These are phyloP conservation scores for Penicillium sp. DNA, from an alignment of 2,329 filamentous ascomycete species.

Conservation along the genomic window DNA sequence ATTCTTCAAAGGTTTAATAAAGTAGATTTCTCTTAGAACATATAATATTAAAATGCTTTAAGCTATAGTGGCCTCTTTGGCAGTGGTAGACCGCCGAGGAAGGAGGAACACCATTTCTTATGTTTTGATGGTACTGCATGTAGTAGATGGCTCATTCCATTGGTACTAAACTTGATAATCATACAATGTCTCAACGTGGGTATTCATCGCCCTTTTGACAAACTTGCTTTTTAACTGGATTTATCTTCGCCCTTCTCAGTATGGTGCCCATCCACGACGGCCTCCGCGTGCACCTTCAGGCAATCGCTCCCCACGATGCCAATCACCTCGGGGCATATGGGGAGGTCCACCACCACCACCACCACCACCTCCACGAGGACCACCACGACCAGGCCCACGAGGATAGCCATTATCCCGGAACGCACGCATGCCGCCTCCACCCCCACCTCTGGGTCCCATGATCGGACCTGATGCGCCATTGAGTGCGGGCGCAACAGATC, in stretches of 20 bases:
- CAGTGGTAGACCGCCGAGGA: background rate
- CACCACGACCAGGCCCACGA: constrained; percentile 43
- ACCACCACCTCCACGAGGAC: constrained; percentile 42
- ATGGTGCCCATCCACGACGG: constrained; percentile 45
- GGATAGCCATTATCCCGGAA: constrained; percentile 49
- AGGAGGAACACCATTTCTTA: no score
- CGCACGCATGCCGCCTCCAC: constrained; percentile 42
- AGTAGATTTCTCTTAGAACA: background rate
- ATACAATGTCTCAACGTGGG: constrained; percentile 15
- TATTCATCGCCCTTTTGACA: constrained; percentile 5
- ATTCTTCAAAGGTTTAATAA: no score
- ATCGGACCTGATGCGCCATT: constrained; percentile 30
- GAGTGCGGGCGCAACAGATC: constrained; percentile 62
- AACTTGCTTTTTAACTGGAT: background rate
- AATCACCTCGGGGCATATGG: constrained; percentile 42
- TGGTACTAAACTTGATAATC: constrained; percentile 10
- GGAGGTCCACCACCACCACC: constrained; percentile 43
- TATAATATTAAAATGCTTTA: background rate
- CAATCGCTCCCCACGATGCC: constrained; percentile 50
- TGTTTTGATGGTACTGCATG: background rate
- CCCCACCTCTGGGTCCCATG: constrained; percentile 25
- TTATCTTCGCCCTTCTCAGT: constrained; percentile 21
- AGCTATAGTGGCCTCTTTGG: background rate
- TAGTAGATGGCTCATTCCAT: constrained; percentile 4
- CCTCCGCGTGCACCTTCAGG: constrained; percentile 40